Conservation (phyloP, 768 basidiomycete genomes). For the Leccinum incarnatum region DNA sequence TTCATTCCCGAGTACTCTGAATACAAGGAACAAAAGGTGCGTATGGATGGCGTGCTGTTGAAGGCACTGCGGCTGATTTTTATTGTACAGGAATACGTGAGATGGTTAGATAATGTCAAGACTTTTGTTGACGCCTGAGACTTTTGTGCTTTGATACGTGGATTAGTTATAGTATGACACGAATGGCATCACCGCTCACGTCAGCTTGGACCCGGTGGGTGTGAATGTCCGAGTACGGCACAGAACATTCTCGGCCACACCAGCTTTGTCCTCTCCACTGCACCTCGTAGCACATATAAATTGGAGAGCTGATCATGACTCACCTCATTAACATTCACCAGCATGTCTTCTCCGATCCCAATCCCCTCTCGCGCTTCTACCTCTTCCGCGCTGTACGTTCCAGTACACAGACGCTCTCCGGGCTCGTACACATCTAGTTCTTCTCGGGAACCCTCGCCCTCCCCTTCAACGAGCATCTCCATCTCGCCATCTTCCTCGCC, state of each 20-base stretch:
- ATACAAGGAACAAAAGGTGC: conserved; percentile 89
- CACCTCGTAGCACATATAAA: conserved; percentile 4
- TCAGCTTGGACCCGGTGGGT: background rate
- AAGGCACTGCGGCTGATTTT: conserved; percentile 5
- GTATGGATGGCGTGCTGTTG: conserved; percentile 6
- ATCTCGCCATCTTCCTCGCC: conserved; percentile 2
- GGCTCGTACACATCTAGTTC: conserved; percentile 18
- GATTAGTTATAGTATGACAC: background rate
- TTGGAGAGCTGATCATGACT: background rate
- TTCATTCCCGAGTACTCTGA: conserved; percentile 90
- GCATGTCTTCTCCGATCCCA: conserved; percentile 29
- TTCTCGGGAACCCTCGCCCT: conserved; percentile 15
- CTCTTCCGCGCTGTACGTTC: conserved; percentile 34
- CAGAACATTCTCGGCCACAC: conserved; percentile 21
- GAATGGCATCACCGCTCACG: conserved; percentile 26
- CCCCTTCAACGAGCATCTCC: conserved; percentile 7
- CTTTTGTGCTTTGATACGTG: background rate
- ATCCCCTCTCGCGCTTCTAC: conserved; percentile 9
- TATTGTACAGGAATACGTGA: conserved; percentile 76
- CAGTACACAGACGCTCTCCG: conserved; percentile 37
- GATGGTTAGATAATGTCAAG: conserved; percentile 84
- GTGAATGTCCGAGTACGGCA: background rate
- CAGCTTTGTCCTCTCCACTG: background rate
- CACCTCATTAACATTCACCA: background rate
- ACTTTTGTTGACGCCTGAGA: conserved; percentile 66